Conservation (phyloP, 768 basidiomycete species). For the Artomyces pyxidatus region DNA sequence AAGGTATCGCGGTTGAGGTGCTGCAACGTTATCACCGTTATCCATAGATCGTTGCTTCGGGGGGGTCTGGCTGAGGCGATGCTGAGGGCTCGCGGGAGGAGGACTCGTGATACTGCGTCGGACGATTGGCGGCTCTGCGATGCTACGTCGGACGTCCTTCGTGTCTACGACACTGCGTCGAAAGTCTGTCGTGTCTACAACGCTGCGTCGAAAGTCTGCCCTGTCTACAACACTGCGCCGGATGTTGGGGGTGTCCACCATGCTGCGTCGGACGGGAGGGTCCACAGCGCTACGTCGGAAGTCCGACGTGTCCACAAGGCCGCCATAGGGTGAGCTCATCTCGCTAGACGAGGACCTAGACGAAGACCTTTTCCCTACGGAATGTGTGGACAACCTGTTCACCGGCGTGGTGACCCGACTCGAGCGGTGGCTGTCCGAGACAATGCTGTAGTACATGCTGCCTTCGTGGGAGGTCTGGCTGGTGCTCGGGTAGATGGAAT, state of each 20-base stretch:
- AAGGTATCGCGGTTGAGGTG: conserved; percentile 12
- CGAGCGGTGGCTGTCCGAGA: conserved; percentile 6
- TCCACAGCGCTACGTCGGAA: too few relatives aligned
- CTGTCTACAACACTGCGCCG: too few relatives aligned
- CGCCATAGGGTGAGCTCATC: conserved; percentile 8
- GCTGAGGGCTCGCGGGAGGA: too few relatives aligned
- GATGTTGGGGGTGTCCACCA: too few relatives aligned
- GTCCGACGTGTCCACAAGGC: conserved; percentile 2
- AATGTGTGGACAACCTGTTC: conserved; percentile 26
- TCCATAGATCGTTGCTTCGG: conserved; percentile 1
- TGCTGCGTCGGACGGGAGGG: too few relatives aligned
- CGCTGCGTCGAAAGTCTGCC: too few relatives aligned
- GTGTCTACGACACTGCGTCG: too few relatives aligned
- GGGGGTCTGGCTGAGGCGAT: not conserved
- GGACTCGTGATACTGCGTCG: too few relatives aligned
- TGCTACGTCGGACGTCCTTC: too few relatives aligned
- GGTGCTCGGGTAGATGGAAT: conserved; percentile 1
- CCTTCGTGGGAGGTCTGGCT: conserved; percentile 5
- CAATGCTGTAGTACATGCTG: conserved; percentile 10
- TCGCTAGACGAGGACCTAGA: conserved; percentile 9
- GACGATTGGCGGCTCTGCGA: too few relatives aligned
- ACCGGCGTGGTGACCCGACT: conserved; percentile 27
- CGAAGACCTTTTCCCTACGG: too few relatives aligned
- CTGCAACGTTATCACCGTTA: not conserved
- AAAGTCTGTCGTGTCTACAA: too few relatives aligned